Conservation (phyloP, 306 rosid genomes). For the Quercus gilva region DNA sequence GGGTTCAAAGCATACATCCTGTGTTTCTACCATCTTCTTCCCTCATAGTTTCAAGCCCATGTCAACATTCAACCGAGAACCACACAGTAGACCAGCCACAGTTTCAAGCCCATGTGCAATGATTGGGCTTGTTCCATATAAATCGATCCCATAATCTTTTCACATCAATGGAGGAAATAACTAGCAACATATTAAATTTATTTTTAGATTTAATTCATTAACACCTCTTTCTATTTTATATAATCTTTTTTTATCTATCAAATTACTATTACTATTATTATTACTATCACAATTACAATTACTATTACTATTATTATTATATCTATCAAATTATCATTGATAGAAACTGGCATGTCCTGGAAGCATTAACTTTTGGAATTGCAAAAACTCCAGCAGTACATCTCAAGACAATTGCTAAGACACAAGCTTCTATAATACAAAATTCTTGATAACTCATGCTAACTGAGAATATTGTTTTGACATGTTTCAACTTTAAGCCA, state of each 20-base stretch:
- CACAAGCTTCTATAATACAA: background rate
- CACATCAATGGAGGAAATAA: background rate
- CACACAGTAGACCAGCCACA: background rate
- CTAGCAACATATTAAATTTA: too few relatives aligned
- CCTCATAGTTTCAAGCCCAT: background rate
- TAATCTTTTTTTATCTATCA: background rate
- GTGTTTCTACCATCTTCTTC: background rate
- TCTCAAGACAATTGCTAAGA: background rate
- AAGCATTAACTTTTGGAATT: background rate
- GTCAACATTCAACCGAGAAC: background rate
- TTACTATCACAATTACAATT: too few relatives aligned
- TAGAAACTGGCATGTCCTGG: background rate
- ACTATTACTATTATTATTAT: background rate
- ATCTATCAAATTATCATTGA: background rate
- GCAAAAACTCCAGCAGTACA: background rate
- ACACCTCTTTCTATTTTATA: background rate
- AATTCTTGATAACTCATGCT: background rate
- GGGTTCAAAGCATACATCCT: too few relatives aligned
- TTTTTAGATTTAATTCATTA: too few relatives aligned
- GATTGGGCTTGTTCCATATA: background rate
- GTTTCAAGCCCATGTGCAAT: too few relatives aligned
- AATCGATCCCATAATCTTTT: background rate
- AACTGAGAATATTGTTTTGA: background rate
- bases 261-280: background rate
- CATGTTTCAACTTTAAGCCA: background rate